Evolutionary conservation across 495 filamentous ascomycete species (phyloP).

Genomic region (Penicillium canescens): DNA sequence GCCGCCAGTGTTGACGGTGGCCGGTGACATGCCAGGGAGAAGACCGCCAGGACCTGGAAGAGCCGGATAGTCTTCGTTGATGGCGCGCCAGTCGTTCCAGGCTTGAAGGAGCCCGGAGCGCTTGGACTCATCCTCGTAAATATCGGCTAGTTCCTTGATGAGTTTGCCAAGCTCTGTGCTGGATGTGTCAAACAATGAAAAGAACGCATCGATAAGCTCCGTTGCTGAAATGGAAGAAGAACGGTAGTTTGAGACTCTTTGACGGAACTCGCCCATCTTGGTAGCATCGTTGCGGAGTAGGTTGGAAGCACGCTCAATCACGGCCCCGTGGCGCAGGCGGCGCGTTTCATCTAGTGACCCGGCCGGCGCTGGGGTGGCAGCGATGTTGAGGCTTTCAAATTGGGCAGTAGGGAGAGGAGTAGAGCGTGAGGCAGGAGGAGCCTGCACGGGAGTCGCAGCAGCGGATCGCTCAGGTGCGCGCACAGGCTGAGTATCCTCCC

Average conservation of each 20-base stretch:
- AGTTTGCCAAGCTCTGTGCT: slow-evolving; percentile 81
- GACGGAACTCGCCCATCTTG: slow-evolving; percentile 77
- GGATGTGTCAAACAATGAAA: slow-evolving; percentile 77
- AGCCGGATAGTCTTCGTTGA: slow-evolving; percentile 94
- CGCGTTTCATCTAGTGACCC: slow-evolving; percentile 79
- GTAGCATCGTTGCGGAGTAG: slow-evolving; percentile 70
- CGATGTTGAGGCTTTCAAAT: slow-evolving; percentile 38
- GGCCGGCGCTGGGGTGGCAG: slow-evolving; percentile 34
- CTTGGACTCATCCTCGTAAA: slow-evolving; percentile 82
- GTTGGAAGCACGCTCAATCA: slow-evolving; percentile 80
- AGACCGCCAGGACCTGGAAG: slow-evolving; percentile 72
- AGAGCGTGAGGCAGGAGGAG: slow-evolving; percentile 41
- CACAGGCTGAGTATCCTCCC: slow-evolving; percentile 48
- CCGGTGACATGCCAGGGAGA: slow-evolving; percentile 46
- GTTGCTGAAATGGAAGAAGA: slow-evolving; percentile 64
- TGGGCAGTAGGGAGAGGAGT: slow-evolving; percentile 43
- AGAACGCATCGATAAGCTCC: slow-evolving; percentile 79
- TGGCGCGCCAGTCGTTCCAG: slow-evolving; percentile 93
- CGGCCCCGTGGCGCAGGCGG: slow-evolving; percentile 67
- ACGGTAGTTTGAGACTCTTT: slow-evolving; percentile 72
- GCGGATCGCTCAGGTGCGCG: slow-evolving; percentile 45
- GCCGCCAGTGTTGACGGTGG: slow-evolving; percentile 40
- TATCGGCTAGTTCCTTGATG: slow-evolving; percentile 87
- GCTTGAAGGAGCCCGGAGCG: slow-evolving; percentile 69
- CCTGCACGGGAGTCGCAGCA: slow-evolving; percentile 35